A percentile compares a stretch with the other conserved stretches of the same genome.
Evolutionary conservation across 2,329 filamentous ascomycete genomes (phyloP).

Genomic region (Periconia digitata): DNA sequence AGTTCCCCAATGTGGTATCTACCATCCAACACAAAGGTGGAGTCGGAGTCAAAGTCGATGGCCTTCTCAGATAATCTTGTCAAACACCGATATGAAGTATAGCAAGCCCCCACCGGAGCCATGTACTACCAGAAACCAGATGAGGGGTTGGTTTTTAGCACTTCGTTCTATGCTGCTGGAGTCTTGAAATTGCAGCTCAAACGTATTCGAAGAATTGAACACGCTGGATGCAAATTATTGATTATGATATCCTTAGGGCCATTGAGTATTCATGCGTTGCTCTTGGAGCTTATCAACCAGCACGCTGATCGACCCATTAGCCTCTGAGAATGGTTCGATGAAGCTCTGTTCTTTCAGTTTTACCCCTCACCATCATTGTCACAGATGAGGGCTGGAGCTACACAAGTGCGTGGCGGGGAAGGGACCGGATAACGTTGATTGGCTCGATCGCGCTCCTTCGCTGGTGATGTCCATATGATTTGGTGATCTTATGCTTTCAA

Average conservation of each 20-base stretch:
- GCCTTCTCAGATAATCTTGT: not conserved
- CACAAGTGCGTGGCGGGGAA: slow-evolving; percentile 36
- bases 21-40: not conserved
- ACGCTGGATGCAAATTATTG: no score
- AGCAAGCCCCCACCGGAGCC: no score
- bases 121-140: no score
- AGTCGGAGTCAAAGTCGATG: no score
- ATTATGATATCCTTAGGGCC: no score
- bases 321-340: not conserved
- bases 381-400: slow-evolving; percentile 26
- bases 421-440: slow-evolving; percentile 27
- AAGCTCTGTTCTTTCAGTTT: not conserved
- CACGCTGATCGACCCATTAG: not conserved
- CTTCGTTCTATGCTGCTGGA: no score
- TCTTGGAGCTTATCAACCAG: no score
- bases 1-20: no score
- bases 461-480: slow-evolving; percentile 36
- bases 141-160: no score
- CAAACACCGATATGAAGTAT: not conserved
- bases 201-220: no score
- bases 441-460: slow-evolving; percentile 35
- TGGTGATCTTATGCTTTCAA: slow-evolving; percentile 17
- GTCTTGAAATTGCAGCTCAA: no score
- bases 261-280: no score
- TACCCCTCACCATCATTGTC: slow-evolving; percentile 25